Evolutionary conservation across 179 eudicot species (phyloP).

Genomic region (Beta lomatogona): DNA sequence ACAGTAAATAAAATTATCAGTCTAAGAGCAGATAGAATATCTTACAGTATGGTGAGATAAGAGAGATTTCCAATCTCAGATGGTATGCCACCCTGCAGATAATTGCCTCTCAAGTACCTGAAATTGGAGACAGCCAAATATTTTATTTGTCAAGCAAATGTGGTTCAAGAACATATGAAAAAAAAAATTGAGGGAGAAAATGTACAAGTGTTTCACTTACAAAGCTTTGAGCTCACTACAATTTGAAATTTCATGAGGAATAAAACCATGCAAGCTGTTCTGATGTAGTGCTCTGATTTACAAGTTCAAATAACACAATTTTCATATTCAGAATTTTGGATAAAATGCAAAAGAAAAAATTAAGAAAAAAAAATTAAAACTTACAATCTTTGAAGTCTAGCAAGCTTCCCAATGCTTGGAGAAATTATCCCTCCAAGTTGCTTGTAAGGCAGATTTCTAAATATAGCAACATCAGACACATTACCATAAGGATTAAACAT

Average conservation of each 20-base stretch:
- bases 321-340: not conserved
- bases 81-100: conserved; percentile 96
- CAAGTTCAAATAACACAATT: not conserved
- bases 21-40: not conserved
- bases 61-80: conserved; percentile 86
- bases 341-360: not conserved
- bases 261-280: conserved; percentile 84
- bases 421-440: conserved; percentile 85
- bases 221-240: conserved; percentile 90
- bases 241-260: conserved; percentile 77
- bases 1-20: not conserved
- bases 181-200: not conserved
- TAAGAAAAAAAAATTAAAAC: conserved; percentile 20
- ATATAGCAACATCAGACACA: conserved; percentile 25
- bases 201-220: conserved; percentile 49
- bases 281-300: conserved; percentile 85
- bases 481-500: not conserved
- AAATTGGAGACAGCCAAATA: not conserved
- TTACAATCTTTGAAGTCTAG: conserved; percentile 85
- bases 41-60: conserved; percentile 75
- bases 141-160: not conserved
- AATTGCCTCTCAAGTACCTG: conserved; percentile 90
- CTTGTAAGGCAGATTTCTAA: conserved; percentile 86
- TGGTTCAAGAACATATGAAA: not conserved
- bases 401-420: conserved; percentile 85